Evolutionary conservation across 2,329 filamentous ascomycete species (phyloP), one percentile per base, ranked within the genome.

Genomic region (Aspergillus versicolor): DNA sequence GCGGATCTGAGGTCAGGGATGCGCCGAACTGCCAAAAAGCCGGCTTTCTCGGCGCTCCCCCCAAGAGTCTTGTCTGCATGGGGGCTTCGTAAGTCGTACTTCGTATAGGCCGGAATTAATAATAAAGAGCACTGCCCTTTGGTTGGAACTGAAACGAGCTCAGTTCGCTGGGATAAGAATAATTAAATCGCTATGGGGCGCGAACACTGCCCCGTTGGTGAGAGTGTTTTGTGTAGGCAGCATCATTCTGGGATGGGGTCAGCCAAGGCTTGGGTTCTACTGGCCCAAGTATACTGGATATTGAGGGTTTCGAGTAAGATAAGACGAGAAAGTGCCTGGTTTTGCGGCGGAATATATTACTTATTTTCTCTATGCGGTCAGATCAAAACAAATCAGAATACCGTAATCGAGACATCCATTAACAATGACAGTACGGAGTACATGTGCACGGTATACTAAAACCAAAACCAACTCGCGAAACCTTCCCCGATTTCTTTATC

Each of bases 1-100:
- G 15, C 17, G 34, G 43, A 54, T 40, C 21, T 47, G 51, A 54
- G 51, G 21, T 47, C 32, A 41, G 51, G 51, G 43, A 47, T 47
- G 51, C 21, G 42, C 21, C 15, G 51, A 40, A 15, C 19, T 53
- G 42, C 19, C 30, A 46, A 53, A 11, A 8, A 21, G n/a, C 24
- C 32, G 12, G 42, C 13, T 21, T 44, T 40, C 46, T 49, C 34
- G 46, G 32, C 46, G 17, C 15, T 30, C 32, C 13, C 22, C 3
- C 44, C 44, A 47, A 47, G 24, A 47, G 24, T 19, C 24, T 47
- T 47, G 24, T 19, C 44, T 37, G 27, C 27, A 9, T 30, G 27
- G 27, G 3, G 9, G 27, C 27, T 8, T 9, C 27, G 27, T 11
- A 11, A 30, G 27, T 30, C 27, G 27, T 30, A 30, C 27, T 30